Evolutionary conservation across 2,329 filamentous ascomycete genomes (phyloP), one percentile per base, ranked within the genome.

Genomic region (Coccinonectria pachysandricola): DNA sequence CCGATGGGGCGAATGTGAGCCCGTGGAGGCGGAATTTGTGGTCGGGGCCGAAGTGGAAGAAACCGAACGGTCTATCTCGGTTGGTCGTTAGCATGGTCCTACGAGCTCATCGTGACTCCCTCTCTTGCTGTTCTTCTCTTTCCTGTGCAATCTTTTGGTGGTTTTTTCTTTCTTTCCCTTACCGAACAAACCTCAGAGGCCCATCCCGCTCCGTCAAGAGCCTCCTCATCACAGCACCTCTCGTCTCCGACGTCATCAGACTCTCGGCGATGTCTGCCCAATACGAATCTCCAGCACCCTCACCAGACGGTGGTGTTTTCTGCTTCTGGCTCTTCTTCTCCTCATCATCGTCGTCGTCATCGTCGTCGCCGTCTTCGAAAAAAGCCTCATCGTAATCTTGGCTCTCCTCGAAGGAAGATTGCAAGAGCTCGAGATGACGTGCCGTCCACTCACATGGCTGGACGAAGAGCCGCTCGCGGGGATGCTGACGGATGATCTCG

Each of bases 381-480:
- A 14, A 10, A 8, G 8, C 14, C 11, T 21, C 24, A 21, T 24
- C 16, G 21, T 20, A n/a, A n/a, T n/a, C n/a, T n/a, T n/a, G n/a
- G n/a, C n/a, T 16, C 10, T 38, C 31, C 6, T 28, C 13, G n/a
- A 46, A 46, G 4, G 16, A 27, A 13, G 25, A 34, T 2, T 28
- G 19, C 3, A 47, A 27, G 1, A 46, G 40, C 7, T 36, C 23
- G 3, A 47, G 18, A 14, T 47, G 43, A 4, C 32, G 21, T 0
- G 25, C 12, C 2, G 36, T 35, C 43, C 43, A 46, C 25, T 46
- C 41, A 2, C 40, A 11, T 2, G 43, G 43, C 12, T 40, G 42
- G 3, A 47, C 43, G 7, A 37, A 34, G 10, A 46, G 30, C 4
- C 43, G 43, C 29, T 45, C 43, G 18, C 41, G 26, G 8, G 43